Conservation (phyloP, 140 eudicot species). For the Stevia rebaudiana region DNA sequence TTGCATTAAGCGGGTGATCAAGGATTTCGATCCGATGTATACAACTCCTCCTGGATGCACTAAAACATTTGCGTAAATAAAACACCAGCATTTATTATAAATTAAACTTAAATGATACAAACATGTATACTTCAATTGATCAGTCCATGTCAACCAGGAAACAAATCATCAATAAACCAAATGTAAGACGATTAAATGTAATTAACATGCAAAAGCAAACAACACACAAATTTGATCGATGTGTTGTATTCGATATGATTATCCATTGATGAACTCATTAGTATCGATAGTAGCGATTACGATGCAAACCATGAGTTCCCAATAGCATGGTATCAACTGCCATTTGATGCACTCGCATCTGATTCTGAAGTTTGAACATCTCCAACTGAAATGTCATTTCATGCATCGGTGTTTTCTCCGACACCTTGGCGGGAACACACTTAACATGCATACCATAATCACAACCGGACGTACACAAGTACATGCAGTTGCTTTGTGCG, state of each 20-base stretch:
- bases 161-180: no score
- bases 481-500: slow-evolving; percentile 18
- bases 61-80: no score
- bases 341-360: slow-evolving; percentile 10
- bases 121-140: no score
- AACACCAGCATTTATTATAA: no score
- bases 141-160: no score
- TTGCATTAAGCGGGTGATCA: no score
- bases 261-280: neutral
- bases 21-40: no score
- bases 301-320: slow-evolving; percentile 5
- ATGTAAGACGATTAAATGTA: neutral
- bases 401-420: slow-evolving; percentile 9
- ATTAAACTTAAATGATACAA: no score
- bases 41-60: no score
- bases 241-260: neutral
- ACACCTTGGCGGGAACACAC: slow-evolving; percentile 8
- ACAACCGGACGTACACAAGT: slow-evolving; percentile 23
- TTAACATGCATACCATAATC: slow-evolving; percentile 24
- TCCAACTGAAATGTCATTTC: slow-evolving; percentile 19
- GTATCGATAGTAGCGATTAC: slow-evolving; percentile 13
- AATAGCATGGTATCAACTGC: slow-evolving; percentile 1
- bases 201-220: neutral
- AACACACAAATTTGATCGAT: neutral
- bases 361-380: slow-evolving; percentile 10